Percentiles rank a stretch among this genome's conserved stretches.
phyloP scores from a whole-genome alignment of 1,139 yeast species.

The Lodderomyces metapsilosis region DNA sequence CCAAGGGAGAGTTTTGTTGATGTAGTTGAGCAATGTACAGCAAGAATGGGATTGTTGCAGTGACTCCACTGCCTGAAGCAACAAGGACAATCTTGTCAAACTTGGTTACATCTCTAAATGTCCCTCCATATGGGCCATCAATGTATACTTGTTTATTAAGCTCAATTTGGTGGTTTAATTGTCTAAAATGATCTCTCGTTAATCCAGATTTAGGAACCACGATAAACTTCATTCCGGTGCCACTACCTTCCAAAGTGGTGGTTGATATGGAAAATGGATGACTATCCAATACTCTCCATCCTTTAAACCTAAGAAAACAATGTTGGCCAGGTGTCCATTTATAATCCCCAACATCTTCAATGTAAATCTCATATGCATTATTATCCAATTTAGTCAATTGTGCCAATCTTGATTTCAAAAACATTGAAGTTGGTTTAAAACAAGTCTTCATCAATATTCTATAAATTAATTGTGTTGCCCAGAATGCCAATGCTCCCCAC shows the following conservation, averaged over 20 bases:
- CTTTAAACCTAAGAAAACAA: constrained; percentile 50
- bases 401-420: constrained; percentile 49
- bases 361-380: constrained; percentile 39
- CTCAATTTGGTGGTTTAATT: constrained; percentile 24
- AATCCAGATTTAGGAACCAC: constrained; percentile 54
- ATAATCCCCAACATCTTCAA: constrained; percentile 38
- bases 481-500: constrained; percentile 57
- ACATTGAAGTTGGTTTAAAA: constrained; percentile 41
- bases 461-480: constrained; percentile 53
- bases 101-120: constrained; percentile 45
- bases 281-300: constrained; percentile 48
- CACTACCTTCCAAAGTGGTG: constrained; percentile 21
- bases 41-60: constrained; percentile 53
- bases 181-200: constrained; percentile 33
- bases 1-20: constrained; percentile 16
- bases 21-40: constrained; percentile 14
- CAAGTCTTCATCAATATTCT: constrained; percentile 53
- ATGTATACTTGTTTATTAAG: constrained; percentile 37
- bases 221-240: constrained; percentile 44
- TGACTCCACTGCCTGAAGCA: constrained; percentile 55
- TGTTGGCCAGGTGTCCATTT: constrained; percentile 65
- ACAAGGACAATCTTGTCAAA: constrained; percentile 49
- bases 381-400: constrained; percentile 29
- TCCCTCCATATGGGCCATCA: constrained; percentile 70
- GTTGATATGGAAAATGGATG: constrained; percentile 65